Evolutionary conservation across 257 asterid genomes (phyloP), one percentile per base, ranked within the genome.

Genomic region (Cruciata laevipes): DNA sequence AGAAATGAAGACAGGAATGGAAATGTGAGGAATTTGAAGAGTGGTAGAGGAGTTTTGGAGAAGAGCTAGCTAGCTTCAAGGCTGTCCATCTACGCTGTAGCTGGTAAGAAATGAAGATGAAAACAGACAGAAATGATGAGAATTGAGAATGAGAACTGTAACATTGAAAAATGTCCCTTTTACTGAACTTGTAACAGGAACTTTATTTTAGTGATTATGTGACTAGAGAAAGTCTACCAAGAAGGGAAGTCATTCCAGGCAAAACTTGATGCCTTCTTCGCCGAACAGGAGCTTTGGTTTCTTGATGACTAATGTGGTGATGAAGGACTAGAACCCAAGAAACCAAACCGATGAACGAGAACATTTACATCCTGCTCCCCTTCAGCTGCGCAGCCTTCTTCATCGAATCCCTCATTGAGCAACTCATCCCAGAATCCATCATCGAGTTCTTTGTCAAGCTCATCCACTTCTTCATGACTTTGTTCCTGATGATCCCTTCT

Each of bases 351-450:
- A 65, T 83, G 80, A 42, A 86, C 95, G 81, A 91, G 78, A 21
- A 69, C 83, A 74, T 77, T 78, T 0, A 84, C 91, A 71, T 80
- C 87, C 70, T 77, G 80, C 31, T 79, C 88, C 40, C 71, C 84
- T 30, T 69, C 75, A 47, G 8, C 32, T 12, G 3, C 30, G 0
- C 67, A 73, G 13, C 12, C 52, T 32, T 58, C 79, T 32, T 76
- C 79, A 61, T 83, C 83, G 30, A 85, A 82, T 23, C 83, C 85
- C 68, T 88, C 87, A 38, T 67, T 89, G 42, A 91, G 60, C 66
- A 91, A 61, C 76, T 91, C 95, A 56, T 91, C 95, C 98, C 95
- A 91, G 13, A 89, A 89, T 12, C 95, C 95, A 2, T 78, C 90
- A 37, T 87, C 95, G 1, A 91, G 87, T 71, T 88, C 85, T 10